Percentiles rank a stretch among this genome's conserved stretches.
Evolutionary conservation across 179 eudicot genomes (phyloP).

Genomic region (Drosera spatulata): DNA sequence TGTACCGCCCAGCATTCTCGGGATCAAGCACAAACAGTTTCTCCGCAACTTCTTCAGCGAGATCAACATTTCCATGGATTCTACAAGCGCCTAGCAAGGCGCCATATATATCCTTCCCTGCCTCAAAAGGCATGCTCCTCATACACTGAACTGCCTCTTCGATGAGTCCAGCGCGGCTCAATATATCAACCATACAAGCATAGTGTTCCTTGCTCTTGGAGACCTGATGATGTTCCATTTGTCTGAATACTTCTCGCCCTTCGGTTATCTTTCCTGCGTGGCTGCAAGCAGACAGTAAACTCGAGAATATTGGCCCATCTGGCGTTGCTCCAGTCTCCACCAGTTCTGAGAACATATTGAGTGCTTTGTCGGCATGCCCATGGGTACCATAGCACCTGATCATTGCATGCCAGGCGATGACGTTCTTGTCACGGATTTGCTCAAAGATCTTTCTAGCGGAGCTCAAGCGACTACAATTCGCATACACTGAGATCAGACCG

Average conservation of each 20-base stretch:
- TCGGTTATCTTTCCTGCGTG: slow-evolving; percentile 15
- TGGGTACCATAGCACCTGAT: slow-evolving; percentile 67
- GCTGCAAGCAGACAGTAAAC: slow-evolving; percentile 19
- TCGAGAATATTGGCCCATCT: slow-evolving; percentile 10
- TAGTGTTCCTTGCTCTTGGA: slow-evolving; percentile 8
- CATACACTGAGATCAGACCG: slow-evolving; percentile 64
- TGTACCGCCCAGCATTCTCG: slow-evolving; percentile 18
- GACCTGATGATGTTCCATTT: slow-evolving; percentile 8
- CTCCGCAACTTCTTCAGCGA: slow-evolving; percentile 22
- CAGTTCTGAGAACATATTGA: slow-evolving; percentile 13
- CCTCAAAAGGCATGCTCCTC: slow-evolving; percentile 16
- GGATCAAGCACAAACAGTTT: slow-evolving; percentile 21
- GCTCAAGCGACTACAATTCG: slow-evolving; percentile 40
- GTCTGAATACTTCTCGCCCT: slow-evolving; percentile 9
- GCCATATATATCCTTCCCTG: slow-evolving; percentile 26
- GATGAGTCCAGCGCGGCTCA: slow-evolving; percentile 13
- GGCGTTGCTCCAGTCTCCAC: slow-evolving; percentile 8
- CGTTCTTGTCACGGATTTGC: slow-evolving; percentile 35
- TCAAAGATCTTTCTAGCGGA: slow-evolving; percentile 38
- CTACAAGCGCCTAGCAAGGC: slow-evolving; percentile 31
- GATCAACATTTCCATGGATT: slow-evolving; percentile 21
- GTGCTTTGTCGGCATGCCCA: slow-evolving; percentile 60
- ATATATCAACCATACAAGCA: slow-evolving; percentile 17
- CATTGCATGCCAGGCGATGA: slow-evolving; percentile 70
- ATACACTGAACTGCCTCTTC: slow-evolving; percentile 18